Evolutionary conservation across 495 filamentous ascomycete genomes (phyloP).

Genomic region (Podospora comata): DNA sequence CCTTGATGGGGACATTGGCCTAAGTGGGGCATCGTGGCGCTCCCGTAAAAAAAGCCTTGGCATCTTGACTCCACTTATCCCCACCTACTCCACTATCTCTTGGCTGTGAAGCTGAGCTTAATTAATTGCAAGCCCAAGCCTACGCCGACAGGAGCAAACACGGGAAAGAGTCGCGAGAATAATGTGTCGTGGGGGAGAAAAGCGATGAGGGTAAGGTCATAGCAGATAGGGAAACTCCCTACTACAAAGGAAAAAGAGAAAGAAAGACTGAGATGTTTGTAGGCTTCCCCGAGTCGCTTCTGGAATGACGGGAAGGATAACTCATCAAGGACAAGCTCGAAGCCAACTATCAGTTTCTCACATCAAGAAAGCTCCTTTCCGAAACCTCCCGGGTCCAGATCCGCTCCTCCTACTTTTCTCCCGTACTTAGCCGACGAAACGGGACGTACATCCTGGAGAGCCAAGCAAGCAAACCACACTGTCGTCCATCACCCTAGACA

Average conservation of each 20-base stretch:
- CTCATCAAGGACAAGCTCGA: neutral
- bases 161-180: neutral
- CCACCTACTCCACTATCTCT: neutral
- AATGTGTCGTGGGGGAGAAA: no score
- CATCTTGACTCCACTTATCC: neutral
- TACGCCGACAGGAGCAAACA: neutral
- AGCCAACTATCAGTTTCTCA: neutral
- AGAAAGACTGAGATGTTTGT: neutral
- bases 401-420: constrained; percentile 5
- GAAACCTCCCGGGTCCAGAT: constrained; percentile 18
- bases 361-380: constrained; percentile 9
- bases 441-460: neutral
- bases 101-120: neutral
- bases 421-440: constrained; percentile 3
- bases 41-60: neutral
- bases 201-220: neutral
- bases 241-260: neutral
- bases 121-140: no score
- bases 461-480: neutral
- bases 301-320: neutral
- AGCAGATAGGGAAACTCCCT: neutral
- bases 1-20: neutral
- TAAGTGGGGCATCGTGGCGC: neutral
- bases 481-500: neutral
- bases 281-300: neutral